Base-by-base conservation (phyloP, 2,329 filamentous ascomycete genomes). In the Hypoxylon sp. region DNA sequence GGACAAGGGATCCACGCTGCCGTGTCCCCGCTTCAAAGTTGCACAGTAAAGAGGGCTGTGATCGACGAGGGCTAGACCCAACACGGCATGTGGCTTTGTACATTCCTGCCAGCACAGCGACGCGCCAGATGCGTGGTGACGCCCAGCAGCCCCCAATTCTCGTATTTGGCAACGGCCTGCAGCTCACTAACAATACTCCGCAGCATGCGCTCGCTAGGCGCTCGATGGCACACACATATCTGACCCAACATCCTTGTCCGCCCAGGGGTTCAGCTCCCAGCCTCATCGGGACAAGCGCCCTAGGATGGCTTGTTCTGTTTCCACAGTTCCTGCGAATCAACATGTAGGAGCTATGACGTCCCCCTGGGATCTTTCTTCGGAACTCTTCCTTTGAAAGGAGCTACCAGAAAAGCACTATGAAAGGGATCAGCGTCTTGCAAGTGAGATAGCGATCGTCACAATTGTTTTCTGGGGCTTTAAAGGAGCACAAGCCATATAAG, bases 391-490 rank as follows among this genome's bases (percentile, higher is more conserved):
- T 65, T 65, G 45, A 61, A 32, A 56, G 20, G 4, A 61, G 38
- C 44, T 59, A 16, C 60, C n/a, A 64, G 60, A 62, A 61, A 58
- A 53, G 44, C 26, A 49, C 54, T 38, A 50, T 61, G 22, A 61
- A 64, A 69, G 60, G 59, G 68, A 68, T 65, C 67, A 14, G 53
- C 65, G 51, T 52, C 32, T 59, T 53, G 60, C 36, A 48, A 58
- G 62, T 59, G 63, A 73, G 67, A 74, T 74, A 65, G 73, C 45
- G 72, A 74, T 74, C 72, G 71, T 71, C 72, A 40, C 36, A 53
- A 54, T 57, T 54, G 45, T 59, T 63, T 64, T 57, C 38, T 63
- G 44, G 64, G 65, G 57, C 61, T 42, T 45, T 20, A 11, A 20
- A 26, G 11, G n/a, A 12, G 24, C 36, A 9, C 24, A 20, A 26